Conservation (phyloP, 2,329 filamentous ascomycete species). For the Geosmithia flava region DNA sequence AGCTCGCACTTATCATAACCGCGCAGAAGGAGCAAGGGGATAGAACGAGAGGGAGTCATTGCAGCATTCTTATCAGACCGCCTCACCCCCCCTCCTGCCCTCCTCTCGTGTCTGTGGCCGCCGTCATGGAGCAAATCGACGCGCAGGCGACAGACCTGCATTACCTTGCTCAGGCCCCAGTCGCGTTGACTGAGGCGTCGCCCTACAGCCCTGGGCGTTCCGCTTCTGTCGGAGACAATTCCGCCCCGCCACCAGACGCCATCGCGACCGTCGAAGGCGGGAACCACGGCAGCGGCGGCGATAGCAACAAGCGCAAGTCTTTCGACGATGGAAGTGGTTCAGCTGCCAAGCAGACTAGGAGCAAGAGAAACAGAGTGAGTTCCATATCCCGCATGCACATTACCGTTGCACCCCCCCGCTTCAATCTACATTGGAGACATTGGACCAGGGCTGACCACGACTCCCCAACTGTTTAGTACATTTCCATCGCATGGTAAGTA, state of each 20-base stretch:
- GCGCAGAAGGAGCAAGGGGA: too few relatives aligned
- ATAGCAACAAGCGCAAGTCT: constrained; percentile 22
- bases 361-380: constrained; percentile 47
- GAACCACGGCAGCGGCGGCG: constrained; percentile 1
- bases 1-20: too few relatives aligned
- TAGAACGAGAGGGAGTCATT: too few relatives aligned
- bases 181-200: constrained; percentile 13
- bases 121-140: constrained; percentile 39
- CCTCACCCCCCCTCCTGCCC: too few relatives aligned
- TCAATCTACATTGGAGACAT: not conserved
- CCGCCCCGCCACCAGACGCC: constrained; percentile 20
- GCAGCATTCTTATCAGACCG: too few relatives aligned
- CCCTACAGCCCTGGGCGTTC: constrained; percentile 20
- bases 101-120: not conserved
- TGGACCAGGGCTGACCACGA: not conserved
- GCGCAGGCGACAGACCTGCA: constrained; percentile 41
- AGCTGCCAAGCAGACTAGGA: constrained; percentile 37
- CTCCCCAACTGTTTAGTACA: constrained; percentile 29
- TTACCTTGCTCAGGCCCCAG: constrained; percentile 30
- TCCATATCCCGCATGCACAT: not conserved
- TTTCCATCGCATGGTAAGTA: constrained; percentile 48
- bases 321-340: constrained; percentile 26
- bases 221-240: constrained; percentile 35
- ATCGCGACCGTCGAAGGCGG: constrained; percentile 1
- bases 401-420: constrained; percentile 2